Evolutionary conservation across 345 rosid species (phyloP), one percentile per base, ranked within the genome.

Genomic region (Psidium friedrichsthalianum): DNA sequence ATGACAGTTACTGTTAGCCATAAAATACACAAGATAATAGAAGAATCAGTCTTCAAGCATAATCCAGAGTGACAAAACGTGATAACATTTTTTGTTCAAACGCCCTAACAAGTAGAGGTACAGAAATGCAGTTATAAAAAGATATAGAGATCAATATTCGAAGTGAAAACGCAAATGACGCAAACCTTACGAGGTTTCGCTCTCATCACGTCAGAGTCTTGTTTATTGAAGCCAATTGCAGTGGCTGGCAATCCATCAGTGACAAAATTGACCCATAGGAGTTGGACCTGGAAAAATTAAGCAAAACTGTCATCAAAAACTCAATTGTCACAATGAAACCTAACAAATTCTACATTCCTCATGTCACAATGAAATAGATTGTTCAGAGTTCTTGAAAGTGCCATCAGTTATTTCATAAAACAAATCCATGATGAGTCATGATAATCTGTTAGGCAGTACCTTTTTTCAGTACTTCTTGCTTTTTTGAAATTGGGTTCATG

Each of bases 181-280:
- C 89, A 74, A 93, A 97, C 99, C 99, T 96, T 95, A 84, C 99
- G 98, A 86, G 99, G 99, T 90, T 96, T 96, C 56, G 93, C 94
- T 91, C 93, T 97, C 99, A 97, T 97, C 85, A 97, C 99, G 87
- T 97, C 99, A 40, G 95, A 92, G 86, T 97, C 99, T 92, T 94
- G 99, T 92, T 95, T 96, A 86, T 97, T 97, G 86, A 97, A 96
- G 83, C 99, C 99, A 91, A 97, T 97, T 87, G 99, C 99, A 87
- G 99, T 96, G 89, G 99, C 99, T 88, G 99, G 99, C 92, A 97
- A 90, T 82, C 99, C 99, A 93, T 97, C 99, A 27, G 99, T 97
- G 51, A 97, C 99, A 92, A 97, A 91, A 91, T 97, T 97, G 89
- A 97, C 99, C 99, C 99, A 97, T 56, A 97, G 90, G 87, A 97